Percentiles rank a stretch among this genome's conserved stretches.
Evolutionary conservation across 768 basidiomycete species (phyloP).

Genomic region (Trametes cubensis): DNA sequence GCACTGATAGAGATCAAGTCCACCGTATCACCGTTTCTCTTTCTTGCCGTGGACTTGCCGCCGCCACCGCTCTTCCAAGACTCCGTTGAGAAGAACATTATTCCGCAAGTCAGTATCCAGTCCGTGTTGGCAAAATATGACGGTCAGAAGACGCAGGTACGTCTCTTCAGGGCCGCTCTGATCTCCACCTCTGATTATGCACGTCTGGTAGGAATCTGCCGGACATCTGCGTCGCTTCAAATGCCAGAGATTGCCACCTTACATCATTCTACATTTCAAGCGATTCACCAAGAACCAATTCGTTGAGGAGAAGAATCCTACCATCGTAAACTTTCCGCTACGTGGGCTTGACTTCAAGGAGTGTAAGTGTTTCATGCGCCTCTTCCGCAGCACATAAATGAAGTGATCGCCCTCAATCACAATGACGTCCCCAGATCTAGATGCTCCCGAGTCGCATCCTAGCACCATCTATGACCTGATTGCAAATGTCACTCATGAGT

Average conservation of each 20-base stretch:
- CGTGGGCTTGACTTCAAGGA: conserved; percentile 90
- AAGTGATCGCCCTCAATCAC: background rate
- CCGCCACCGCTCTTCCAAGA: conserved; percentile 98
- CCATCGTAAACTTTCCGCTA: conserved; percentile 96
- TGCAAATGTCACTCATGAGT: conserved; percentile 94
- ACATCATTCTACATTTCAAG: conserved; percentile 94
- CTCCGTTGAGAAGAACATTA: conserved; percentile 95
- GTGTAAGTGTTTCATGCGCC: conserved; percentile 56
- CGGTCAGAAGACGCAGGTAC: conserved; percentile 84
- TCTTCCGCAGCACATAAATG: background rate
- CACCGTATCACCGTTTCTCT: conserved; percentile 87
- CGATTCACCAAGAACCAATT: conserved; percentile 96
- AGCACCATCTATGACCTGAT: conserved; percentile 89
- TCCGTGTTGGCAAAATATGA: conserved; percentile 93
- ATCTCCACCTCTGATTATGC: conserved; percentile 16
- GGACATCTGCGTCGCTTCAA: conserved; percentile 89
- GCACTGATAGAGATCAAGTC: conserved; percentile 75
- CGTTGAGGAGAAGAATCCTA: conserved; percentile 98
- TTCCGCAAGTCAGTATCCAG: conserved; percentile 93
- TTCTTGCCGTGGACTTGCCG: conserved; percentile 93
- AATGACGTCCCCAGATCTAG: conserved; percentile 61
- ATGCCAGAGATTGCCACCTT: conserved; percentile 85
- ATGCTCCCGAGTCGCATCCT: conserved; percentile 59
- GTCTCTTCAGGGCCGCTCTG: conserved; percentile 24
- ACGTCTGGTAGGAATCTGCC: conserved; percentile 65